Percentiles rank a stretch among this genome's conserved stretches.
Evolutionary conservation across 2,329 filamentous ascomycete species (phyloP).

Genomic region (Fusarium sp.): DNA sequence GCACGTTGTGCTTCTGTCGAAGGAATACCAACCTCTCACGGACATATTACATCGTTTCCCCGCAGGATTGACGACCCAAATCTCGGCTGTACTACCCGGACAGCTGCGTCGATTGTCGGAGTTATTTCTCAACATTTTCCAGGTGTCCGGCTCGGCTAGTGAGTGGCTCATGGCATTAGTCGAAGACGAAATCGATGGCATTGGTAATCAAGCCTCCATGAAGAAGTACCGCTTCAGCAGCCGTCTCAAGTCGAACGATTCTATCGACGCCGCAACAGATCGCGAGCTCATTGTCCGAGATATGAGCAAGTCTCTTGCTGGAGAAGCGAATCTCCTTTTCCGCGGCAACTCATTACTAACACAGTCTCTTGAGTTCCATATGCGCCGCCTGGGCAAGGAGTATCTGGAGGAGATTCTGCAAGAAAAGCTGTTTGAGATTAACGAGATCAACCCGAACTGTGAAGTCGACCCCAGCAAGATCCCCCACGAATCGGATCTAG

Average conservation of each 20-base stretch:
- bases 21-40: slow-evolving; percentile 86
- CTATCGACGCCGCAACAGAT: slow-evolving; percentile 71
- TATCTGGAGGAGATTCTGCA: slow-evolving; percentile 89
- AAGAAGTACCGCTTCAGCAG: slow-evolving; percentile 80
- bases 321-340: slow-evolving; percentile 95
- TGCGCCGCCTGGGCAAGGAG: slow-evolving; percentile 93
- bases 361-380: slow-evolving; percentile 93
- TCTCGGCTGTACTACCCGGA: slow-evolving; percentile 81
- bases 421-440: slow-evolving; percentile 90
- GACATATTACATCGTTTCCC: slow-evolving; percentile 88
- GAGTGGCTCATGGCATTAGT: slow-evolving; percentile 95
- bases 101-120: slow-evolving; percentile 86
- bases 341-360: slow-evolving; percentile 94
- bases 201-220: slow-evolving; percentile 82
- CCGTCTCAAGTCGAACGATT: slow-evolving; percentile 78
- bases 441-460: slow-evolving; percentile 89
- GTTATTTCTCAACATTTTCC: slow-evolving; percentile 92
- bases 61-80: slow-evolving; percentile 85
- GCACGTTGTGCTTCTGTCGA: slow-evolving; percentile 86
- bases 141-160: slow-evolving; percentile 84
- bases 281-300: slow-evolving; percentile 80
- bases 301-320: slow-evolving; percentile 81
- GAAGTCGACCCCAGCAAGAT: slow-evolving; percentile 94
- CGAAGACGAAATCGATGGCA: slow-evolving; percentile 96
- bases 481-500: slow-evolving; percentile 72